phyloP scores from a whole-genome alignment of 2,329 filamentous ascomycete species.

The Alternaria sp. region DNA sequence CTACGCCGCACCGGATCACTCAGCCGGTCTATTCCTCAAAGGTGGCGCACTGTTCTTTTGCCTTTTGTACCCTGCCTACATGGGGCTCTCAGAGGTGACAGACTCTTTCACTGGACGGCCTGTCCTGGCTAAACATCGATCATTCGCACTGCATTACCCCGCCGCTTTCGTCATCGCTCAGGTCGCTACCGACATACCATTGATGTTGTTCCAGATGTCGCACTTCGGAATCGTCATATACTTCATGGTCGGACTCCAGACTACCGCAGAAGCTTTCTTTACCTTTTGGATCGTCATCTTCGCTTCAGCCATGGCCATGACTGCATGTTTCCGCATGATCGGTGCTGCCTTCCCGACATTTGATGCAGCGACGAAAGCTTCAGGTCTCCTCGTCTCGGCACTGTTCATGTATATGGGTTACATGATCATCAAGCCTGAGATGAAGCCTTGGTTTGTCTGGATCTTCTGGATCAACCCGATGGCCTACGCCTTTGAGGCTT shows the following conservation, averaged over 20 bases:
- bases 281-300: constrained; percentile 74
- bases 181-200: constrained; percentile 62
- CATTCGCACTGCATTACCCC: constrained; percentile 85
- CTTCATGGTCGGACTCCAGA: constrained; percentile 79
- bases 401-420: constrained; percentile 66
- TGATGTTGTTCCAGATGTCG: constrained; percentile 64
- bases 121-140: constrained; percentile 83
- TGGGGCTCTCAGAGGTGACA: constrained; percentile 70
- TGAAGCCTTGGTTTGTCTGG: constrained; percentile 81
- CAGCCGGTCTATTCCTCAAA: constrained; percentile 67
- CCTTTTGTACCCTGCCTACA: constrained; percentile 65
- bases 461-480: constrained; percentile 80
- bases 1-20: constrained; percentile 66
- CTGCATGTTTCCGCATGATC: constrained; percentile 79
- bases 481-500: constrained; percentile 75
- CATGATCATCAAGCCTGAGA: constrained; percentile 60
- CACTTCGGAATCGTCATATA: constrained; percentile 71
- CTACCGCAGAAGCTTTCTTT: constrained; percentile 77
- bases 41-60: constrained; percentile 69
- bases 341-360: constrained; percentile 70
- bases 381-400: constrained; percentile 59
- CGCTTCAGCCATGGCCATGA: constrained; percentile 63
- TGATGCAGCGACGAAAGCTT: constrained; percentile 60
- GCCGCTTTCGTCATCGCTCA: constrained; percentile 76
- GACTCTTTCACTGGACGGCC: constrained; percentile 66